phyloP scores from a whole-genome alignment of 1,284 basidiomycete species.

The Omphalotus olearius region DNA sequence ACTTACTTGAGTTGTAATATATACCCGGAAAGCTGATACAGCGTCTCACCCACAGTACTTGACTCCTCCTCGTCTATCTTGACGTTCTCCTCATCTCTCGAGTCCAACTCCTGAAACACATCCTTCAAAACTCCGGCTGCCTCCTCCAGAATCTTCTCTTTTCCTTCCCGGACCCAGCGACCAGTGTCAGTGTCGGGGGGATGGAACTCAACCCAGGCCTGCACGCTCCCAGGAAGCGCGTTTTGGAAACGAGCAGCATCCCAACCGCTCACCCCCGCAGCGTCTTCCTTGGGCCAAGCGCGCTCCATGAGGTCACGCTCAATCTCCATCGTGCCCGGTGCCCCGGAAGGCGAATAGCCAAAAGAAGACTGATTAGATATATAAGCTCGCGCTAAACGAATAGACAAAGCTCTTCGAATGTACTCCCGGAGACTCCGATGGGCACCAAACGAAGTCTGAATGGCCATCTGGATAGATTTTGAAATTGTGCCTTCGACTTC shows the following conservation, averaged over 20 bases:
- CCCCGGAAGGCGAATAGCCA: slow-evolving; percentile 54
- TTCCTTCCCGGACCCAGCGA: slow-evolving; percentile 27
- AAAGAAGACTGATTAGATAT: slow-evolving; percentile 50
- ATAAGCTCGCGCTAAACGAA: slow-evolving; percentile 60
- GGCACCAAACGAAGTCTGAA: slow-evolving; percentile 58
- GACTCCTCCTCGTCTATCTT: slow-evolving; percentile 62
- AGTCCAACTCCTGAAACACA: slow-evolving; percentile 66
- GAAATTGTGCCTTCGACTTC: not conserved
- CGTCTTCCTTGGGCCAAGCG: slow-evolving; percentile 56
- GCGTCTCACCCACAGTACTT: slow-evolving; percentile 52
- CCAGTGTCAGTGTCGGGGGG: slow-evolving; percentile 12
- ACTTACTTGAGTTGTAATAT: slow-evolving; percentile 44
- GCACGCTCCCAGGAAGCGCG: slow-evolving; percentile 45
- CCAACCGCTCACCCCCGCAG: slow-evolving; percentile 43
- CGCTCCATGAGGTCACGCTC: slow-evolving; percentile 61
- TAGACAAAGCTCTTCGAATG: slow-evolving; percentile 55
- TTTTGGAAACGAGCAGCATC: slow-evolving; percentile 57
- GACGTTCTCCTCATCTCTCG: slow-evolving; percentile 46
- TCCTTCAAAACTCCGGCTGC: slow-evolving; percentile 64
- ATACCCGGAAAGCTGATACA: slow-evolving; percentile 54
- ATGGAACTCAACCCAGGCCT: slow-evolving; percentile 49
- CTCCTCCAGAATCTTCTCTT: slow-evolving; percentile 64
- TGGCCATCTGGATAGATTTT: slow-evolving; percentile 1
- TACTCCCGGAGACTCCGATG: slow-evolving; percentile 61
- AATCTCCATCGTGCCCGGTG: slow-evolving; percentile 52